phyloP scores from a whole-genome alignment of 371 early-diverging fungal species.

The Lichtheimia hyalospora region DNA sequence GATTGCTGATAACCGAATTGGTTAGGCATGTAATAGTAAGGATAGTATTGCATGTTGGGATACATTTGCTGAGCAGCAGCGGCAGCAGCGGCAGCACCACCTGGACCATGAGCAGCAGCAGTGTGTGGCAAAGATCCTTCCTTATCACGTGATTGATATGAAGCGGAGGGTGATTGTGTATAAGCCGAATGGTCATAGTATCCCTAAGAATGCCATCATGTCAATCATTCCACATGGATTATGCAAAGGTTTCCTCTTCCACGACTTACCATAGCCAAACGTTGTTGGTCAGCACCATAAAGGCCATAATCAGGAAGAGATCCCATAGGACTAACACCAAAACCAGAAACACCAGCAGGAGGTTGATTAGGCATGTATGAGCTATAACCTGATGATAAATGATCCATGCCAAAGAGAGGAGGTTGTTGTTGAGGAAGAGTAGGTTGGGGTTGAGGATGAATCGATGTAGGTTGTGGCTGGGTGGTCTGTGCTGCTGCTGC shows the following conservation, averaged over 20 bases:
- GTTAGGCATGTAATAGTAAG: conserved; percentile 76
- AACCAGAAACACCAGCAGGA: conserved; percentile 60
- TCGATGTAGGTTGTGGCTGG: neutral
- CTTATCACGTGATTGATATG: conserved; percentile 36
- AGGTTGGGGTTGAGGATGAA: conserved; percentile 14
- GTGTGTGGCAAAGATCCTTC: conserved; percentile 28
- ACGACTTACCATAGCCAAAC: conserved; percentile 44
- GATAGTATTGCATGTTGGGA: conserved; percentile 61
- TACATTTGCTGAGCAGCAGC: conserved; percentile 38
- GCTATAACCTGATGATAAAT: conserved; percentile 53
- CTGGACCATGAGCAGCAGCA: conserved; percentile 8
- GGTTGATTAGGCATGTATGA: conserved; percentile 60
- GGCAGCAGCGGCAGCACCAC: conserved; percentile 23
- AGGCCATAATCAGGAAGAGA: conserved; percentile 56
- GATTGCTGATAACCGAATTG: conserved; percentile 74
- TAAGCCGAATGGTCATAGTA: conserved; percentile 60
- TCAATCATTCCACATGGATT: neutral
- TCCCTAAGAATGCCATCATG: conserved; percentile 35
- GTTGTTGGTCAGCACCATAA: conserved; percentile 48
- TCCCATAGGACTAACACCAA: conserved; percentile 73
- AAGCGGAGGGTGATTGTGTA: conserved; percentile 39
- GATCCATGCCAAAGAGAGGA: conserved; percentile 50
- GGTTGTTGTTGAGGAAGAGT: conserved; percentile 22
- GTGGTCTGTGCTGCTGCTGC: conserved; percentile 13
- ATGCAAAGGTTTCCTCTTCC: conserved; percentile 7